These are phyloP conservation scores for Aspergillus calidoustus DNA, from an alignment of 2,329 filamentous ascomycete genomes.

Conservation along the genomic window DNA sequence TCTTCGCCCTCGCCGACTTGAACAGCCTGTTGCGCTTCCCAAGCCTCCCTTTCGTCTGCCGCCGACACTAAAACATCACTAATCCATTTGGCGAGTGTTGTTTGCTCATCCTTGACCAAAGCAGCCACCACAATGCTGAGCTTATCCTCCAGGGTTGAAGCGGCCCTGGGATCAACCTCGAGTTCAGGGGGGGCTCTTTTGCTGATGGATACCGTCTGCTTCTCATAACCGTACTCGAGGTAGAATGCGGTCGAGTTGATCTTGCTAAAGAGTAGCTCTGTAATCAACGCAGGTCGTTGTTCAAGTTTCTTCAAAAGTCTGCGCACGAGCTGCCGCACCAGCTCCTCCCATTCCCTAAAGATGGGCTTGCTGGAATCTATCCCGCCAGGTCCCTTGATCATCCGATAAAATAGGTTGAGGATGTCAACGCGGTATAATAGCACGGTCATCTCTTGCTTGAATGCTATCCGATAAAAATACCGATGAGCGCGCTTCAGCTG, in stretches of 20 bases:
- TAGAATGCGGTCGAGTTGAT: slow-evolving; percentile 81
- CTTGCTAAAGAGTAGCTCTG: slow-evolving; percentile 96
- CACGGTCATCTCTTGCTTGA: slow-evolving; percentile 90
- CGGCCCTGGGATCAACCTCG: slow-evolving; percentile 75
- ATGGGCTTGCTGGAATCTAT: slow-evolving; percentile 69
- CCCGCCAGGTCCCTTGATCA: slow-evolving; percentile 86
- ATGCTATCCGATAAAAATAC: slow-evolving; percentile 90
- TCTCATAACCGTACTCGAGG: slow-evolving; percentile 88
- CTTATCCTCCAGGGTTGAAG: slow-evolving; percentile 66
- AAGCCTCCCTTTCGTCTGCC: slow-evolving; percentile 73
- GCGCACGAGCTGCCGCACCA: slow-evolving; percentile 81
- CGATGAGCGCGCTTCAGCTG: slow-evolving; percentile 92
- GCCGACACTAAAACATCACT: slow-evolving; percentile 72
- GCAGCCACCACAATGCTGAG: slow-evolving; percentile 80
- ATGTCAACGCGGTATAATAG: slow-evolving; percentile 92
- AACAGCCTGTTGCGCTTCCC: slow-evolving; percentile 73
- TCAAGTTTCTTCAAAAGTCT: slow-evolving; percentile 83
- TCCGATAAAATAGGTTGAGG: slow-evolving; percentile 81
- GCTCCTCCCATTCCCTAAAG: slow-evolving; percentile 89
- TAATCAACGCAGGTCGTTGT: slow-evolving; percentile 80
- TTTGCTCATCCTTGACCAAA: slow-evolving; percentile 78
- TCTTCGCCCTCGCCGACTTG: slow-evolving; percentile 50
- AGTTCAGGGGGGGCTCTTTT: slow-evolving; percentile 77
- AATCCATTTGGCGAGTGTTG: slow-evolving; percentile 79
- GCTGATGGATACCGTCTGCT: slow-evolving; percentile 69